These are phyloP conservation scores for Puccinellia tenuiflora DNA, from an alignment of 176 grass and related monocot genomes.

Conservation along the genomic window DNA sequence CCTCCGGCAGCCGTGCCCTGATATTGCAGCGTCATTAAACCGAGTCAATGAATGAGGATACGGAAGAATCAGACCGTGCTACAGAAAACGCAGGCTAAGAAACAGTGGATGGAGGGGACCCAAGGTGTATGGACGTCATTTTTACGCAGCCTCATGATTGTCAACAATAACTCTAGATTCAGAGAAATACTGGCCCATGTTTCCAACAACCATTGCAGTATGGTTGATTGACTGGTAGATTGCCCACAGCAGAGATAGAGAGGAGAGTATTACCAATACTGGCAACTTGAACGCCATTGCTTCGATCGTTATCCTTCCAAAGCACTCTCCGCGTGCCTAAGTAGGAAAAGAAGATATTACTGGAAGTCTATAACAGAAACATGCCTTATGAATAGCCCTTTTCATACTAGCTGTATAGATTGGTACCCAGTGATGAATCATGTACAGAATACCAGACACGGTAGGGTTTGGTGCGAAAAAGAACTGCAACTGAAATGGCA, in stretches of 20 bases:
- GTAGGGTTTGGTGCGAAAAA: too few relatives aligned
- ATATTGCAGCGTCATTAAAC: neutral
- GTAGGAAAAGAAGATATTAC: neutral
- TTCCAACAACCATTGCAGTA: constrained; percentile 17
- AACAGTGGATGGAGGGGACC: constrained; percentile 18
- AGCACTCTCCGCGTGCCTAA: constrained; percentile 95
- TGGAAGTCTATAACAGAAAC: neutral
- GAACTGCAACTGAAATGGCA: neutral
- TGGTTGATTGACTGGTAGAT: neutral
- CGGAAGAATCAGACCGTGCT: neutral
- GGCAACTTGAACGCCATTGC: constrained; percentile 97
- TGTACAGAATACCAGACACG: neutral
- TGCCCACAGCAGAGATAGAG: neutral
- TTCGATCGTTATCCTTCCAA: constrained; percentile 97
- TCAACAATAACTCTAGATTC: constrained; percentile 22
- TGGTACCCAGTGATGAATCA: neutral
- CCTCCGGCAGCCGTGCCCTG: constrained; percentile 89
- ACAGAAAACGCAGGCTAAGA: constrained; percentile 24
- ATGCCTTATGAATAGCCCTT: constrained; percentile 4
- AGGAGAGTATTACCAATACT: constrained; percentile 50
- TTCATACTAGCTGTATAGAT: neutral
- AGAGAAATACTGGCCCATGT: constrained; percentile 13
- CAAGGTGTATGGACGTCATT: neutral
- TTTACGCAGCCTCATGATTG: neutral
- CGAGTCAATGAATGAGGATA: constrained; percentile 15